Evolutionary conservation across 441 rosid genomes (phyloP).

Genomic region (Pelargonium australe): DNA sequence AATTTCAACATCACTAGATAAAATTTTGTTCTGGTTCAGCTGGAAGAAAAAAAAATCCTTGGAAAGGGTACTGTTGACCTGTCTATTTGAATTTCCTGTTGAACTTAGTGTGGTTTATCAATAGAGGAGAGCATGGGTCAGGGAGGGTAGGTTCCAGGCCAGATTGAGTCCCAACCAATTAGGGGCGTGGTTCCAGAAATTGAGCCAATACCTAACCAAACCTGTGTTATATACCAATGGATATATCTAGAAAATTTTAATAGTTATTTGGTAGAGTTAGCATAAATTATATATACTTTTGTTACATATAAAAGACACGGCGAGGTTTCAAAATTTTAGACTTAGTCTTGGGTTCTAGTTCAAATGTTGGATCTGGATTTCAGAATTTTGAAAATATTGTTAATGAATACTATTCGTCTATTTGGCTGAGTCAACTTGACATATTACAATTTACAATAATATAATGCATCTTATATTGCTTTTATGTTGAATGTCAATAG

Average conservation of each 20-base stretch:
- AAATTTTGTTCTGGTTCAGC: not conserved
- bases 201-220: not conserved
- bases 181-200: not conserved
- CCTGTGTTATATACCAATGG: too few relatives aligned
- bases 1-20: not conserved
- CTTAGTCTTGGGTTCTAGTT: not conserved
- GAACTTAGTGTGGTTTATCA: not conserved
- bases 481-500: conserved; percentile 23
- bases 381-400: not conserved
- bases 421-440: not conserved
- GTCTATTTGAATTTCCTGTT: not conserved
- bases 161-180: not conserved
- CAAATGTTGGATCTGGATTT: not conserved
- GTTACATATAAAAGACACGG: not conserved
- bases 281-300: not conserved
- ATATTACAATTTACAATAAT: not conserved
- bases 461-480: not conserved
- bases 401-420: not conserved
- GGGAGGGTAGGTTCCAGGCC: not conserved
- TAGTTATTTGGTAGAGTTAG: too few relatives aligned
- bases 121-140: not conserved
- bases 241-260: too few relatives aligned
- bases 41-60: not conserved
- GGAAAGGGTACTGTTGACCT: not conserved
- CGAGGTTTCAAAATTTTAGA: not conserved